Evolutionary conservation across 345 rosid species (phyloP).

Genomic region (Melaleuca alternifolia): DNA sequence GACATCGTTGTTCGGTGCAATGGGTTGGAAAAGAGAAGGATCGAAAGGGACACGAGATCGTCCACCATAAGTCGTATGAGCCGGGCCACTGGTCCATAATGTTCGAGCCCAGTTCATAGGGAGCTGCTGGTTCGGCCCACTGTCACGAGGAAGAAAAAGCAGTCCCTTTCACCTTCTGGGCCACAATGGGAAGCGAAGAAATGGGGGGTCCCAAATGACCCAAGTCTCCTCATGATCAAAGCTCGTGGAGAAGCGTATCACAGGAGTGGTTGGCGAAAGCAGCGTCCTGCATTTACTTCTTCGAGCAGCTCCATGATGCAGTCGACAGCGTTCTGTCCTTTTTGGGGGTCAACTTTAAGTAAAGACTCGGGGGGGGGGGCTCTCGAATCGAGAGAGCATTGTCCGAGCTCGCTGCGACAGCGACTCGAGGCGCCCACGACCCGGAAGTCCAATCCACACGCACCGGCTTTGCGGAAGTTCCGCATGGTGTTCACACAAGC

Average conservation of each 20-base stretch:
- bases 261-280: neutral
- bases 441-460: neutral
- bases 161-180: neutral
- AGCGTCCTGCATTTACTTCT: neutral
- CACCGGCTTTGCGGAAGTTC: neutral
- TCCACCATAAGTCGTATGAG: neutral
- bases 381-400: neutral
- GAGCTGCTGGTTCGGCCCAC: neutral
- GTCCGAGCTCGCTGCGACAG: neutral
- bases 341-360: neutral
- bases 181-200: neutral
- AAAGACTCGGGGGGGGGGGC: neutral
- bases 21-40: too few relatives aligned
- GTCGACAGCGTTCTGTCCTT: neutral
- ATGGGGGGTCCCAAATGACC: neutral
- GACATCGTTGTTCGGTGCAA: too few relatives aligned
- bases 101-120: neutral
- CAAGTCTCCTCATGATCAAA: neutral
- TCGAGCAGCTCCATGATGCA: neutral
- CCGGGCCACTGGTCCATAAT: neutral
- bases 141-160: neutral
- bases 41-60: neutral
- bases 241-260: neutral
- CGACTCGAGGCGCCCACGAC: neutral
- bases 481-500: neutral